Base-by-base conservation (phyloP, 192 early-diverging fungal genomes). In the Radiomyces spectabilis region DNA sequence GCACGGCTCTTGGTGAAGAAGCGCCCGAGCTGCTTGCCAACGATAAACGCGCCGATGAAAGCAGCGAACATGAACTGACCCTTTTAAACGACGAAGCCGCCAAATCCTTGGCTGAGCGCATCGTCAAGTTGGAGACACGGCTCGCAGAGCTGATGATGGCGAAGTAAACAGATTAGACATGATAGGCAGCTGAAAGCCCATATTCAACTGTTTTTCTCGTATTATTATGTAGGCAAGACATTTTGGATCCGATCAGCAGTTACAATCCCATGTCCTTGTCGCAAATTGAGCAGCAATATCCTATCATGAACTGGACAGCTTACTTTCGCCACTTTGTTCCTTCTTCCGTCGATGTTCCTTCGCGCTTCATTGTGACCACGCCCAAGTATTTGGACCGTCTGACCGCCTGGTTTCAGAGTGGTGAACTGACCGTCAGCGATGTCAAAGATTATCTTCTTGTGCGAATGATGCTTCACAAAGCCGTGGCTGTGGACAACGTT, bases 21-120 rank as follows among this genome's bases (percentile, higher is more conserved):
- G n/a, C n/a, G n/a, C n/a, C n/a, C n/a, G n/a, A n/a, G n/a, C n/a
- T n/a, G n/a, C n/a, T n/a, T 26, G 43, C 85, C 31, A 82, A 83
- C 16, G 75, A 78, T 24, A 85, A 78, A 27, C 73, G 84, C 38
- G 84, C 84, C 40, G 85, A 87, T 61, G 41, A 69, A 16, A 69
- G 84, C 4, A 39, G 63, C 5, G 60, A 76, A 2, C 66, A 70
- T 9, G 13, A 30, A 4, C 27, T 61, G 27, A 3, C 7, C 0
- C 32, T 46, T 3, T 46, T 53, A 33, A 34, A 32, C 0, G 10
- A 38, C 12, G 18, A 32, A 18, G 37, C 53, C 5, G 52, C 59
- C 19, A 15, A 51, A 21, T 32, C 41, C 1, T 60, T 66, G 10
- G 79, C 77, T 13, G 53, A 68, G 25, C 65, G 61, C 16, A 69